Conservation (phyloP, 495 filamentous ascomycete species). For the Tuber calosporum region DNA sequence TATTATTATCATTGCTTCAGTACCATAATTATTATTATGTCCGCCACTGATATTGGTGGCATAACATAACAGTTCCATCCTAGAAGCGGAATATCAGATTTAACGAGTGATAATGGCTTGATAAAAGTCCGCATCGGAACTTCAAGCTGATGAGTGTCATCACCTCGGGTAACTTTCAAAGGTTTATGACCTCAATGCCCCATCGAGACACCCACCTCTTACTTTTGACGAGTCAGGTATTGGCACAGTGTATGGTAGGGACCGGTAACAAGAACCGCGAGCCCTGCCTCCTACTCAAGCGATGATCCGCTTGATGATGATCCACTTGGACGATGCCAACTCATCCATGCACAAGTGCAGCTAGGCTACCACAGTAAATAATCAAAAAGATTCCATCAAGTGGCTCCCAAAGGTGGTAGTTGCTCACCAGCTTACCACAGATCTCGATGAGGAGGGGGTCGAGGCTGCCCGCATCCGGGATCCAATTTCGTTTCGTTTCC, state of each 20-base stretch:
- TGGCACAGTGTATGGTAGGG: background rate
- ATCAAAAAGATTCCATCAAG: background rate
- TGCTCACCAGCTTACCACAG: background rate
- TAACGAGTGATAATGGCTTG: background rate
- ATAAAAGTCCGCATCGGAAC: background rate
- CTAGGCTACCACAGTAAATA: background rate
- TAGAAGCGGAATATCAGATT: background rate
- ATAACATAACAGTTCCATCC: background rate
- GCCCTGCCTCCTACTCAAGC: background rate
- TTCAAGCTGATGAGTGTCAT: background rate
- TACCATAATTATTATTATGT: too few species aligned
- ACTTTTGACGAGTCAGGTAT: background rate
- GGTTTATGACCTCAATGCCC: background rate
- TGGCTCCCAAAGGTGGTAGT: background rate
- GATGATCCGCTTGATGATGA: background rate
- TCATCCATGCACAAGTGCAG: background rate
- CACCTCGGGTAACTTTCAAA: background rate
- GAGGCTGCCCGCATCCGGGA: background rate
- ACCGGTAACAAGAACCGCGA: background rate
- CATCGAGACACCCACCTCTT: background rate
- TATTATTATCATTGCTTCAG: background rate
- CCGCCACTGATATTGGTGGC: background rate
- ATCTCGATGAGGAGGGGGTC: background rate
- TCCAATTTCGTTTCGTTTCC: background rate
- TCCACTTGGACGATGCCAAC: background rate